Base-by-base conservation (phyloP, 352 stramenopile species). In the Globisporangium megalacanthum region DNA sequence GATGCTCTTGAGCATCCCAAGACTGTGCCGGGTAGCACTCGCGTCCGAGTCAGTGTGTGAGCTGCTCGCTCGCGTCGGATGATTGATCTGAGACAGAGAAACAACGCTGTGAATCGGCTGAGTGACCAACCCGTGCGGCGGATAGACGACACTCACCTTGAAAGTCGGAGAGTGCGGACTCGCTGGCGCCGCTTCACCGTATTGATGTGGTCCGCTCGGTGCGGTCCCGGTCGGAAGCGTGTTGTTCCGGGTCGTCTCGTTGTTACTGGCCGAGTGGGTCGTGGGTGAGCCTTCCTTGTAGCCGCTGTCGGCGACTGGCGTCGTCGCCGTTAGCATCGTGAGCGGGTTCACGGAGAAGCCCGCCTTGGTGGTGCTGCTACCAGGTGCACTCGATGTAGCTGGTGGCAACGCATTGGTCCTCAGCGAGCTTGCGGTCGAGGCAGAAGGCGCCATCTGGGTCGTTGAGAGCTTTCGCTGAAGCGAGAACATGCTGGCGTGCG, bases 271-370 rank as follows among this genome's bases (percentile, higher is more conserved):
- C 2, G 48, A 19, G 11, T 60, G 19, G 45, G 29, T 57, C 6
- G 69, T 70, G 15, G 69, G 67, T 7, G 69, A 75, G 9, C 39
- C 41, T 25, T 80, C 69, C 62, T 39, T 39, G 35, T 39, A 39
- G 35, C 35, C 10, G 35, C 35, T 39, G 35, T 39, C 35, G 35
- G 35, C 10, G 35, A 39, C 35, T 39, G 35, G 10, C 35, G 35
- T 39, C 35, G 35, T 39, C 35, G 6, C 6, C 35, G 35, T 39
- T 13, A 39, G 35, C 10, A 39, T 39, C 35, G 35, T 8, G 2
- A 39, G 10, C 35, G 35, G 35, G 35, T 39, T 39, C 35, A 8
- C 35, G 35, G 35, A 39, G 35, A 39, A 39, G 6, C 35, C 35
- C 35, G 35, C 35, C 35, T 39, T 39, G 35, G 2, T 39, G 35